Base-by-base conservation (phyloP, 192 early-diverging fungal species). In the Phycomyces blakesleeanus region DNA sequence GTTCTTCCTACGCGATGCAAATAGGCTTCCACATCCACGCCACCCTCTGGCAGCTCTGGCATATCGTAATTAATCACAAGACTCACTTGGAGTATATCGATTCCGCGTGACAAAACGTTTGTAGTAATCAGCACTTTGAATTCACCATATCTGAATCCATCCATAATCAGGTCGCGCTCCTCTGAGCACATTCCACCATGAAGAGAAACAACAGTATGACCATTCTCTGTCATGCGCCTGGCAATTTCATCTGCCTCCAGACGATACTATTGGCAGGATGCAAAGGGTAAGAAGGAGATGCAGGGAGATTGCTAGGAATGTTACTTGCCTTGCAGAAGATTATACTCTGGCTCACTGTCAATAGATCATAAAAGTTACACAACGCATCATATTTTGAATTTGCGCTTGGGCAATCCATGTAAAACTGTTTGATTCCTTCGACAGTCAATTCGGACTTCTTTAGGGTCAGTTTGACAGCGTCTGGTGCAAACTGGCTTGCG, bases 1-100 rank as follows among this genome's bases (percentile, higher is more conserved):
- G 97, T 99, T 58, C 97, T 88, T 7, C 97, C 97, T 69, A 98
- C 96, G 57, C 97, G 90, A 75, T 99, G 97, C 29, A 98, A 76
- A 67, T 99, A 99, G 0, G 95, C 97, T 63, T 97, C 95, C 7
- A 83, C 81, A 63, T 98, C 97, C 0, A 94, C 90, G 12, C 71
- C 67, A 20, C 63, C 68, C 20, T 73, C 59, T 18, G 57, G 71
- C 22, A 89, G 87, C 37, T 90, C 64, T 1, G 97, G 97, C 56
- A 99, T 86, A 63, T 99, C 97, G 57, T 90, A 97, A 80, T 99
- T 99, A 70, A 99, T 85, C 12, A 99, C 97, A 59, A 95, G 75
- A 63, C 91, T 93, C 55, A 98, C 95, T 69, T 94, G 92, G 21
- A 88, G 79, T 67, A 97, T 93, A 73, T 99, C 97, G 72, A 99